These are phyloP conservation scores for Fusarium lateritium DNA, from an alignment of 2,329 filamentous ascomycete genomes.

Conservation along the genomic window DNA sequence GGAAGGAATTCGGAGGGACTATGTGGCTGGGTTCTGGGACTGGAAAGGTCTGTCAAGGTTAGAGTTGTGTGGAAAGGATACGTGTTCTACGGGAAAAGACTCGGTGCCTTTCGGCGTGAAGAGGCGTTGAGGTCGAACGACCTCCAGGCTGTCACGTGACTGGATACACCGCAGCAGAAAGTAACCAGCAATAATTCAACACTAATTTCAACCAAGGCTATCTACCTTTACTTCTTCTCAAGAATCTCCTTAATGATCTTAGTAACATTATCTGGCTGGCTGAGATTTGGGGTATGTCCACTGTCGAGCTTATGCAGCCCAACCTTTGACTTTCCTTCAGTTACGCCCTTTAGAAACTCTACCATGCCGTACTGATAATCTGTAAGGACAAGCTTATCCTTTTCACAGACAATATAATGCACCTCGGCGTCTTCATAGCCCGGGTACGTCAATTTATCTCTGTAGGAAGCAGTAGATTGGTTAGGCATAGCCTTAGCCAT, in stretches of 20 bases:
- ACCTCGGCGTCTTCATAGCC: slow-evolving; percentile 23
- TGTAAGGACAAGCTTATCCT: not conserved
- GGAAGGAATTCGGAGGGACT: no score
- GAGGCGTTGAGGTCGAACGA: no score
- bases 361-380: slow-evolving; percentile 10
- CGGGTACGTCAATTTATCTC: slow-evolving; percentile 16
- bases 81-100: no score
- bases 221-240: not conserved
- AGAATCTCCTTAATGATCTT: slow-evolving; percentile 4
- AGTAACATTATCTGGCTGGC: slow-evolving; percentile 5
- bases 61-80: no score
- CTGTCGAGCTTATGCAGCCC: slow-evolving; percentile 6
- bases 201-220: no score
- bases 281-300: slow-evolving; percentile 9
- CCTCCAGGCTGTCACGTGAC: no score
- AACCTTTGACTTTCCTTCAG: not conserved
- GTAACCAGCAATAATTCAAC: no score
- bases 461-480: slow-evolving; percentile 27
- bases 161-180: no score
- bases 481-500: slow-evolving; percentile 10
- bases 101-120: no score
- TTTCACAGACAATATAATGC: slow-evolving; percentile 24
- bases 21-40: no score
- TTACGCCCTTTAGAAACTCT: slow-evolving; percentile 4
- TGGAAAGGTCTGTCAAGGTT: no score